Evolutionary conservation across 345 rosid species (phyloP).

Genomic region (Eucalyptus curtisii): DNA sequence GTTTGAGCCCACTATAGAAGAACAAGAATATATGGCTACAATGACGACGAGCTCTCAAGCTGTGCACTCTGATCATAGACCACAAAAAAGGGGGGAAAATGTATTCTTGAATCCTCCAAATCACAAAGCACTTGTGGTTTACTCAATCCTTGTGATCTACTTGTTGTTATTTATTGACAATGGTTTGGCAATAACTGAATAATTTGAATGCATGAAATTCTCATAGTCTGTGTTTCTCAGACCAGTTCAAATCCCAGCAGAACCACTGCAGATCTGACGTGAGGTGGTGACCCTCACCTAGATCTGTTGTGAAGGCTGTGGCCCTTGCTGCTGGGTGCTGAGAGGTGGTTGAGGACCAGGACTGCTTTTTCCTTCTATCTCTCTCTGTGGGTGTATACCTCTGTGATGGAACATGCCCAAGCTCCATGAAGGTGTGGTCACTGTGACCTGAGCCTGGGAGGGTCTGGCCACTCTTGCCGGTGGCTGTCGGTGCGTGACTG

Average conservation of each 20-base stretch:
- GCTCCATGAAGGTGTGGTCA: neutral
- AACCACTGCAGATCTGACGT: neutral
- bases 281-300: neutral
- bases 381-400: neutral
- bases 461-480: neutral
- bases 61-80: neutral
- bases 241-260: neutral
- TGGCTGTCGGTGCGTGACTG: neutral
- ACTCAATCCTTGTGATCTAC: neutral
- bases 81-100: rapidly evolving
- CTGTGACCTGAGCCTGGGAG: neutral
- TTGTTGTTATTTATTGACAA: neutral
- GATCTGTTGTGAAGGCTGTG: neutral
- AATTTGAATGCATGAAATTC: neutral
- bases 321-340: neutral
- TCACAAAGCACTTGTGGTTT: neutral
- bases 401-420: neutral
- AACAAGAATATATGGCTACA: neutral
- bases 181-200: neutral
- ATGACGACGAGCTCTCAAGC: neutral
- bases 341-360: neutral
- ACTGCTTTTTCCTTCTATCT: neutral
- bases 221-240: neutral
- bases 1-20: neutral
- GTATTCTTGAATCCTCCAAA: neutral